A percentile compares a stretch with the other conserved stretches of the same genome.
phyloP scores from a whole-genome alignment of 2,329 filamentous ascomycete genomes.

The Clonostachys byssicola region DNA sequence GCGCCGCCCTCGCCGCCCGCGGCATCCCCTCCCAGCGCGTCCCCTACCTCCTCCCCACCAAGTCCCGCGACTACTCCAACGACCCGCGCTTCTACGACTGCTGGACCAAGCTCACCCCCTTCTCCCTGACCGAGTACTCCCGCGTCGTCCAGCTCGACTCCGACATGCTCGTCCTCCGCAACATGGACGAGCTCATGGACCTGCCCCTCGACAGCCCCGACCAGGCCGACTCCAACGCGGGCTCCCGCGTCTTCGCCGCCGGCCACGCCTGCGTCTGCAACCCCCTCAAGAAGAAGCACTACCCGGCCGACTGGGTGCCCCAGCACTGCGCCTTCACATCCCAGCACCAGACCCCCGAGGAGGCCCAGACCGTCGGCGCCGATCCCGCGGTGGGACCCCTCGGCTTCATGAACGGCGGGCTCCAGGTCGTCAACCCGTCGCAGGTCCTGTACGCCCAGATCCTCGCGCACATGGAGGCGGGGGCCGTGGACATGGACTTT shows the following conservation, averaged over 20 bases:
- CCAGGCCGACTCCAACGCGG: slow-evolving; percentile 16
- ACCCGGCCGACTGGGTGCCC: slow-evolving; percentile 65
- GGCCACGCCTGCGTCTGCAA: slow-evolving; percentile 86
- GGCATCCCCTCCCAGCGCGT: slow-evolving; percentile 67
- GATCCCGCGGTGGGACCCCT: slow-evolving; percentile 40
- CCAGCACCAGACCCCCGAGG: slow-evolving; percentile 41
- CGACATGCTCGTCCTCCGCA: slow-evolving; percentile 78
- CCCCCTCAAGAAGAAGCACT: slow-evolving; percentile 72
- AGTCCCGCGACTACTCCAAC: slow-evolving; percentile 58
- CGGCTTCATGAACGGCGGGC: slow-evolving; percentile 47
- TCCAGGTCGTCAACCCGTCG: slow-evolving; percentile 53
- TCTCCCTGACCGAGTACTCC: slow-evolving; percentile 71
- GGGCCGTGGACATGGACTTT: slow-evolving; percentile 46
- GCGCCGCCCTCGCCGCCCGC: slow-evolving; percentile 63
- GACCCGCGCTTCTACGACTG: slow-evolving; percentile 86
- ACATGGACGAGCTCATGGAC: slow-evolving; percentile 95
- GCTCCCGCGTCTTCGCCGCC: slow-evolving; percentile 72
- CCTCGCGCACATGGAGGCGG: slow-evolving; percentile 40
- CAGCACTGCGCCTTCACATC: slow-evolving; percentile 54
- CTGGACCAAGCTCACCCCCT: slow-evolving; percentile 83
- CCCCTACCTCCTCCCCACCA: slow-evolving; percentile 62
- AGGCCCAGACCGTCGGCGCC: slow-evolving; percentile 38
- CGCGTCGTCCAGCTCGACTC: slow-evolving; percentile 81
- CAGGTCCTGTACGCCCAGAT: slow-evolving; percentile 43
- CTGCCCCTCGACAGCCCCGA: slow-evolving; percentile 55